Evolutionary conservation across 371 early-diverging fungal species (phyloP).

Genomic region (Circinella minor): DNA sequence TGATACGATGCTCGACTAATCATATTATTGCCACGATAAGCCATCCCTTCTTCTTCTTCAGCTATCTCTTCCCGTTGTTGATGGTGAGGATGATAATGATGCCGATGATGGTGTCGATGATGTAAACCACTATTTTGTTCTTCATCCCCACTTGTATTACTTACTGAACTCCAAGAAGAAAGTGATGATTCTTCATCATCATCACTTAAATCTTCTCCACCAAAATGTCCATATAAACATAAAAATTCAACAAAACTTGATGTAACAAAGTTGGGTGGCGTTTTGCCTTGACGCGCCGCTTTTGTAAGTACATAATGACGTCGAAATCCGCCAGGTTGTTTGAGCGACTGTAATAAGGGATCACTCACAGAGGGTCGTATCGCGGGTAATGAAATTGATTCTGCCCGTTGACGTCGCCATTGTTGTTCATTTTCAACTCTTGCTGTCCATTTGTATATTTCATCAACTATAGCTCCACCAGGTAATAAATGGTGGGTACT

Average conservation of each 20-base stretch:
- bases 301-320: slow-evolving; percentile 80
- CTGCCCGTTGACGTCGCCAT: slow-evolving; percentile 50
- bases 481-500: slow-evolving; percentile 54
- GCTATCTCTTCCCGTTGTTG: too few relatives aligned
- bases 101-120: slow-evolving; percentile 3
- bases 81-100: neutral
- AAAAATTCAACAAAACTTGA: slow-evolving; percentile 93
- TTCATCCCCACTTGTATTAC: neutral
- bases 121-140: neutral
- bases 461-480: slow-evolving; percentile 83
- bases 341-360: slow-evolving; percentile 48
- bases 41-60: slow-evolving; percentile 16
- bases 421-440: slow-evolving; percentile 67
- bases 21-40: slow-evolving; percentile 34
- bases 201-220: slow-evolving; percentile 89
- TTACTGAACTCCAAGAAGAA: neutral
- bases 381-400: slow-evolving; percentile 61
- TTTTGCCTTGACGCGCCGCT: slow-evolving; percentile 73
- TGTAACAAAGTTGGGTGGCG: slow-evolving; percentile 76
- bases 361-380: slow-evolving; percentile 37
- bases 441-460: slow-evolving; percentile 93
- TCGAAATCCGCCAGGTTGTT: slow-evolving; percentile 89
- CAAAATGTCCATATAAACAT: slow-evolving; percentile 93
- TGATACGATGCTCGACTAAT: slow-evolving; percentile 33
- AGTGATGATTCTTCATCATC: slow-evolving; percentile 59